Evolutionary conservation across 192 early-diverging fungal species (phyloP).

Genomic region (Coemansia sp.): DNA sequence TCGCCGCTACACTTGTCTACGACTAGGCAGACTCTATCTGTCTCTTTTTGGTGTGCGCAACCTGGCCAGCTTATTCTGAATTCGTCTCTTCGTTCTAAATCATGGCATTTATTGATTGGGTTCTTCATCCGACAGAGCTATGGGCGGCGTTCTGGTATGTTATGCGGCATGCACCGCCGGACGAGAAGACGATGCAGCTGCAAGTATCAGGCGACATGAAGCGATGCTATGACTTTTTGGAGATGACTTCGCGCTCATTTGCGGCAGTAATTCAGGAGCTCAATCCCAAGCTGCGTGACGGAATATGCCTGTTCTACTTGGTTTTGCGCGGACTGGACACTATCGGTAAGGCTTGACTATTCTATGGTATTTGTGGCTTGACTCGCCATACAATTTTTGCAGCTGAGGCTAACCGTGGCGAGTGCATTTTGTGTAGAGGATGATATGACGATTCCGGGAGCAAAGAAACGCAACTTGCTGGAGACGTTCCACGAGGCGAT

Average conservation of each 20-base stretch:
- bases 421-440: constrained; percentile 61
- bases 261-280: constrained; percentile 91
- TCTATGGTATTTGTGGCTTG: neutral
- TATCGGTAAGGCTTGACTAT: constrained; percentile 58
- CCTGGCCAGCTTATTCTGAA: neutral
- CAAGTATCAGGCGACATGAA: constrained; percentile 59
- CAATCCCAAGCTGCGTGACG: constrained; percentile 74
- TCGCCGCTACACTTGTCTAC: no score
- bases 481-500: constrained; percentile 79
- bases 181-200: constrained; percentile 58
- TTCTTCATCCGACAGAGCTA: constrained; percentile 84
- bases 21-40: no score
- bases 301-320: constrained; percentile 94
- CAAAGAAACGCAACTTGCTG: constrained; percentile 75
- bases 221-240: constrained; percentile 88
- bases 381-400: neutral
- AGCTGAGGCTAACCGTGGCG: neutral
- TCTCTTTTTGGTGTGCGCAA: neutral
- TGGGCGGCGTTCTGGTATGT: constrained; percentile 75
- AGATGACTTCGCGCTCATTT: constrained; percentile 94
- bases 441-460: constrained; percentile 88
- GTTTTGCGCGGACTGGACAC: constrained; percentile 95
- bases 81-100: neutral
- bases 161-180: constrained; percentile 56
- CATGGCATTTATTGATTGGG: constrained; percentile 65